Evolutionary conservation across 1,139 yeast species (phyloP), one percentile per base, ranked within the genome.

Genomic region (Candida pseudocylindracea): DNA sequence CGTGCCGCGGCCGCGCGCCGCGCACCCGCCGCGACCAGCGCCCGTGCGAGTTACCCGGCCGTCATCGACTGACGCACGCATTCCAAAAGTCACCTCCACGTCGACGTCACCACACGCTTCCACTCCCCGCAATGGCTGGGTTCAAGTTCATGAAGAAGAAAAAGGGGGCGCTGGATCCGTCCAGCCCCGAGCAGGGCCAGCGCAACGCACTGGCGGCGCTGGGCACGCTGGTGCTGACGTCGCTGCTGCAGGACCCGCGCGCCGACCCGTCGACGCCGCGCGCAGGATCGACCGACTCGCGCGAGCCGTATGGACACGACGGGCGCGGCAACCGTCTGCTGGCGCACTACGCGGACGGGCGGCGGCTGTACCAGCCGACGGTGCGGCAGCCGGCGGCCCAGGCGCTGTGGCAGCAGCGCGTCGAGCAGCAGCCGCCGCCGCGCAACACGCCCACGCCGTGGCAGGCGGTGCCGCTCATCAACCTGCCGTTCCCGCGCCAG

Each of bases 401-500:
- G 26, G 10, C 26, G 9, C 10, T 9, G 26, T 9, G 10, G 10
- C 10, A 8, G 26, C 10, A 25, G 26, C 10, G 10, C 10, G 26
- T 25, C 9, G 10, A 8, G 26, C 26, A 25, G 26, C 10, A 8
- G 7, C 25, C 25, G 25, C 9, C 26, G 26, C 26, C 26, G 10
- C 3, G 26, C 26, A 25, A 25, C 10, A 9, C 37, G 24, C 33
- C 36, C 11, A 32, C 74, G 20, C 94, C 94, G 2, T 85, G 96
- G 96, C 63, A 64, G 32, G 64, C 80, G 43, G 65, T 67, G 42
- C 70, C 69, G 44, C 57, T 85, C 30, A 59, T 60, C 39, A 70
- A 78, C 42, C 74, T 91, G 3, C 96, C 96, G 1, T 83, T 88
- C 45, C 96, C 98, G 7, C 67, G 96, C 32, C 83, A 83, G 49